Evolutionary conservation across 1,284 basidiomycete species (phyloP).

Genomic region (Ganoderma multipileum): DNA sequence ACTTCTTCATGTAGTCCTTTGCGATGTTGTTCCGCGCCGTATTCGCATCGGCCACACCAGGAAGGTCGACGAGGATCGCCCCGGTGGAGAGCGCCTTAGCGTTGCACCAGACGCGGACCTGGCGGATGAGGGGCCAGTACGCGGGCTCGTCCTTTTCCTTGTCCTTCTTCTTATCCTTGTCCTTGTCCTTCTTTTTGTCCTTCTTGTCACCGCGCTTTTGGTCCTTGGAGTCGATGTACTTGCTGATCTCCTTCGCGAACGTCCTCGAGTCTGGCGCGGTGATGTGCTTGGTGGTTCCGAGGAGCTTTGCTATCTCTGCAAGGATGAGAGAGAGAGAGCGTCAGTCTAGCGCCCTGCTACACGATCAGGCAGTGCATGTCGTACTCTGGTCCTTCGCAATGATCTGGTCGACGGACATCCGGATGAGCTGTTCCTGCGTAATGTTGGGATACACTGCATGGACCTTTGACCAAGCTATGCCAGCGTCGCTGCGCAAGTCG

Average conservation of each 20-base stretch:
- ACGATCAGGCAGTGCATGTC: slow-evolving; percentile 24
- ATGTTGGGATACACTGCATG: slow-evolving; percentile 67
- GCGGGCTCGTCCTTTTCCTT: slow-evolving; percentile 46
- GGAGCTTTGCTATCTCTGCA: slow-evolving; percentile 49
- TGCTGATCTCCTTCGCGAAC: slow-evolving; percentile 62
- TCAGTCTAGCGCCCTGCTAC: background rate
- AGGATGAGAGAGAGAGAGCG: background rate
- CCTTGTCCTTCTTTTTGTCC: slow-evolving; percentile 46
- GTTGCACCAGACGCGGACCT: slow-evolving; percentile 64
- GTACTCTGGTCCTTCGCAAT: slow-evolving; percentile 53
- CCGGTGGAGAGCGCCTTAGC: slow-evolving; percentile 59
- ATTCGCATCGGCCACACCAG: slow-evolving; percentile 68
- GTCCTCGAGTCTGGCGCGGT: slow-evolving; percentile 54
- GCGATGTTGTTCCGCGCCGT: slow-evolving; percentile 63
- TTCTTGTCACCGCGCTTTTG: slow-evolving; percentile 54
- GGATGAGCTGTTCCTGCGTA: slow-evolving; percentile 51
- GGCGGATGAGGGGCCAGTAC: slow-evolving; percentile 67
- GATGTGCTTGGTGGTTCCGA: slow-evolving; percentile 62
- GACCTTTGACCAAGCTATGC: slow-evolving; percentile 68
- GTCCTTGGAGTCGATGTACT: slow-evolving; percentile 71
- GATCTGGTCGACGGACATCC: slow-evolving; percentile 58
- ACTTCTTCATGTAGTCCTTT: slow-evolving; percentile 67
- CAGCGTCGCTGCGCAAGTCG: slow-evolving; percentile 64
- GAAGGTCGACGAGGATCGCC: slow-evolving; percentile 64
- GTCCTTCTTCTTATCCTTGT: slow-evolving; percentile 46